A percentile compares a stretch with the other conserved stretches of the same genome.
phyloP scores from a whole-genome alignment of 495 filamentous ascomycete genomes.

The Aspergillus avenaceus region DNA sequence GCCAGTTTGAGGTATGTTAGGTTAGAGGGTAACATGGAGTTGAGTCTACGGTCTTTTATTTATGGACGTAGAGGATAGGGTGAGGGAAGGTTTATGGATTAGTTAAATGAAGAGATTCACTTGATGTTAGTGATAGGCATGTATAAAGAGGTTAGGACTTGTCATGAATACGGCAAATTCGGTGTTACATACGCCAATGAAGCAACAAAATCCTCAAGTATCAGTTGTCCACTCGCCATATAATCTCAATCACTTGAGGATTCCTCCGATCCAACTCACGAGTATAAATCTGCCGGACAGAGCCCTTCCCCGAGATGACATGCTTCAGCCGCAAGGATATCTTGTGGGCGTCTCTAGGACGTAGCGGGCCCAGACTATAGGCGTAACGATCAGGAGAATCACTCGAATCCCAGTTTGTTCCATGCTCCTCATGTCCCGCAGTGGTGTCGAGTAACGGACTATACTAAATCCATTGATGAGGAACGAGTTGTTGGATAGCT shows the following conservation, averaged over 20 bases:
- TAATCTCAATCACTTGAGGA: background rate
- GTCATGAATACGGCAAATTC: no score
- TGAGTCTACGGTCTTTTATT: no score
- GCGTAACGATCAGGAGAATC: constrained; percentile 14
- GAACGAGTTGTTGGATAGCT: constrained; percentile 32
- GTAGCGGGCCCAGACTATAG: constrained; percentile 18
- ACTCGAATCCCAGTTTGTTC: constrained; percentile 24
- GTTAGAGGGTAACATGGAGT: no score
- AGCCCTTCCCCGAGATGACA: constrained; percentile 1
- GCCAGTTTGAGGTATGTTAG: no score
- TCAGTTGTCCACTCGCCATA: background rate
- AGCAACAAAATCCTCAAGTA: no score
- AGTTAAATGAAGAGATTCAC: no score
- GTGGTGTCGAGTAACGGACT: constrained; percentile 12
- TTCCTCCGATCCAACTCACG: background rate
- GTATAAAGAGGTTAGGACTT: no score
- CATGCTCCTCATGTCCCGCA: constrained; percentile 15
- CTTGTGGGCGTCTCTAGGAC: constrained; percentile 14
- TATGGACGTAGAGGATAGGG: no score
- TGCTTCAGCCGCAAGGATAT: constrained; percentile 14
- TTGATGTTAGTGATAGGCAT: no score
- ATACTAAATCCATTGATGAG: constrained; percentile 18
- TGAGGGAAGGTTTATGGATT: no score
- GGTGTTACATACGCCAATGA: no score
- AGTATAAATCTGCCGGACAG: constrained; percentile 16